Conservation (phyloP, 106 monocot genomes). For the Platanthera guangdongensis region DNA sequence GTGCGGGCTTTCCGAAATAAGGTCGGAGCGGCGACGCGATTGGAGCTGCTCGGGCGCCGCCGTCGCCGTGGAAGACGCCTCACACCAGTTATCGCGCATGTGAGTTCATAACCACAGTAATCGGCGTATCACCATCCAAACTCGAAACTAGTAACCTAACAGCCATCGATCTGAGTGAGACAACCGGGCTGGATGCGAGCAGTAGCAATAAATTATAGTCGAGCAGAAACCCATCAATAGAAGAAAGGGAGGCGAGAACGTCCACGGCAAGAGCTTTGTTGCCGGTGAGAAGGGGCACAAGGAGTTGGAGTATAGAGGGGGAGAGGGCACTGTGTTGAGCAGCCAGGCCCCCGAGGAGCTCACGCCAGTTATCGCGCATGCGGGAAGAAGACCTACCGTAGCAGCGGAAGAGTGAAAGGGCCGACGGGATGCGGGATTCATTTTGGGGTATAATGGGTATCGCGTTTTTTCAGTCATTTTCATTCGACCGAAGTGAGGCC, state of each 20-base stretch:
- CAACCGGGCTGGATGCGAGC: conserved; percentile 29
- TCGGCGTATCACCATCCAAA: neutral
- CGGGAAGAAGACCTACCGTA: too few relatives aligned
- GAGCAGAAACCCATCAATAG: conserved; percentile 17
- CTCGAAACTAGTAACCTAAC: conserved; percentile 24
- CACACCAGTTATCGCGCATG: too few relatives aligned
- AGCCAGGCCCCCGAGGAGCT: conserved; percentile 1
- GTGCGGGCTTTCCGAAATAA: too few relatives aligned
- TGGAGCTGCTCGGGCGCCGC: too few relatives aligned
- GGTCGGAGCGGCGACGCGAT: too few relatives aligned
- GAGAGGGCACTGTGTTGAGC: neutral
- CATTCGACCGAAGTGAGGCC: too few relatives aligned
- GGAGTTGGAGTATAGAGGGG: neutral
- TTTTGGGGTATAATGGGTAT: too few relatives aligned
- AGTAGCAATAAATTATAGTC: conserved; percentile 25
- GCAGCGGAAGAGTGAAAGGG: too few relatives aligned
- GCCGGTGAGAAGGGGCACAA: conserved; percentile 6
- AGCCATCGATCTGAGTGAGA: conserved; percentile 37
- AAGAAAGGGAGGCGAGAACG: conserved; percentile 35
- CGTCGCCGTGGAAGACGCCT: too few relatives aligned
- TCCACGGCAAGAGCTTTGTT: conserved; percentile 18
- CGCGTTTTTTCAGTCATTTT: too few relatives aligned
- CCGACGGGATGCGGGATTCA: too few relatives aligned
- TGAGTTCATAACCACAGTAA: conserved; percentile 5
- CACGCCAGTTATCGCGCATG: too few relatives aligned